Base-by-base conservation (phyloP, 2,329 filamentous ascomycete species). In the Epichloe coenophiala region DNA sequence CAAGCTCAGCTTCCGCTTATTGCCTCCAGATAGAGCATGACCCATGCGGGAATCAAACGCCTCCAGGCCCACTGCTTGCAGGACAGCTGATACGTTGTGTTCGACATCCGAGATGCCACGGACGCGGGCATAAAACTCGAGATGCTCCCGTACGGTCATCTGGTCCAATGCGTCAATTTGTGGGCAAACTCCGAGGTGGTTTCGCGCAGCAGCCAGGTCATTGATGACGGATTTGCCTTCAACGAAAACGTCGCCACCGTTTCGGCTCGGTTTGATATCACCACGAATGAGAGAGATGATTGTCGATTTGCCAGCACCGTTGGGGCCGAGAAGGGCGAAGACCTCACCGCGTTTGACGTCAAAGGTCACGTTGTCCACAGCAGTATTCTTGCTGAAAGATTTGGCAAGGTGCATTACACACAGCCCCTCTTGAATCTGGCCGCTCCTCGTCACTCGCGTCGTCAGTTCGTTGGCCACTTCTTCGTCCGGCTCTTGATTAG, bases 291-390 rank as follows among this genome's bases (percentile, higher is more conserved):
- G 72, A 1, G 84, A 88, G 58, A 96, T 95, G 0, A 86, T 94
- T 0, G 89, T 95, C 0, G 84, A 88, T 60, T 96, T 96, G 51
- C 90, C 90, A 1, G 90, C 91, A 23, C 90, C 89, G 61, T 95
- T 95, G 15, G 90, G 89, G 0, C 90, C 90, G 1, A 97, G 76
- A 0, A 96, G 75, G 0, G 89, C 89, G 66, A 95, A 95, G 1
- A 95, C 86, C 63, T 95, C 85, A 47, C 86, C 84, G 46, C 79
- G 80, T 15, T 78, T 77, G 35, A 96, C 84, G 17, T 84, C 84
- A 59, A 96, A 95, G 0, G 84, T 87, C 41, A 94, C 79, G 59
- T 95, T 86, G 58, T 95, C 83, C n/a, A 96, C 88, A 3, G 88
- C 90, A 1, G 82, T 80, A 57, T 84, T 83, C 54, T 75, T 75